These are phyloP conservation scores for Linnemannia schmuckeri DNA, from an alignment of 192 early-diverging fungal species.

Conservation along the genomic window DNA sequence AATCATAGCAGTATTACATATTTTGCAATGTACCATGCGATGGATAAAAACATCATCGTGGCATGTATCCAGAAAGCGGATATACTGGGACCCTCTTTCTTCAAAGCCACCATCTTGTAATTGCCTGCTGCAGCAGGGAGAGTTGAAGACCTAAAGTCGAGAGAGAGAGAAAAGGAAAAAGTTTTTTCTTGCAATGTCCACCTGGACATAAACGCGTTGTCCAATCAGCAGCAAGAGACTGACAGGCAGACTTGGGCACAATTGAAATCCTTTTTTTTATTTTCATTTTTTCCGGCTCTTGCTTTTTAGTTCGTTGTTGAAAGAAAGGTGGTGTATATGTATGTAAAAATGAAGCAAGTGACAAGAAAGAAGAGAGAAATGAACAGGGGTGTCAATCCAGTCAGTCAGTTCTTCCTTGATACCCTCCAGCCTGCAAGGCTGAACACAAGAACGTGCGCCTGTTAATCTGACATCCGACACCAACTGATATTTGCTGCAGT, in stretches of 20 bases:
- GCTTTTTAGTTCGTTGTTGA: background rate
- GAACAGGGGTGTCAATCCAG: background rate
- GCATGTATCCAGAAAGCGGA: too few species aligned
- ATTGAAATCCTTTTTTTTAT: background rate
- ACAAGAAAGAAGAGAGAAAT: background rate
- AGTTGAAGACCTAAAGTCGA: background rate
- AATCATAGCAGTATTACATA: too few species aligned
- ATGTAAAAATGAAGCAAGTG: background rate
- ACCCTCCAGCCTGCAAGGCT: background rate
- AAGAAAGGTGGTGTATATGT: background rate
- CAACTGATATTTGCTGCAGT: background rate
- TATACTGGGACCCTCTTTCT: too few species aligned
- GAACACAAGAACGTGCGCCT: slow-evolving; percentile 1
- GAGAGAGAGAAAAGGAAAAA: background rate
- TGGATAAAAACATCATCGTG: too few species aligned
- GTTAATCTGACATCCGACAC: background rate
- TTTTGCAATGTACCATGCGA: too few species aligned
- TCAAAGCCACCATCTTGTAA: too few species aligned
- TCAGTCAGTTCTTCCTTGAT: too few species aligned
- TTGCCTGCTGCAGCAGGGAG: background rate
- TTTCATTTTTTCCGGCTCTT: background rate
- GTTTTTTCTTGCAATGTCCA: background rate
- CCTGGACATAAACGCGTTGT: background rate
- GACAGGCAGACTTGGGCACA: background rate
- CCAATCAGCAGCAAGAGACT: background rate